A percentile compares a stretch with the other conserved stretches of the same genome.
phyloP scores from a whole-genome alignment of 805 yeast species.

The Ogataea methanolica region DNA sequence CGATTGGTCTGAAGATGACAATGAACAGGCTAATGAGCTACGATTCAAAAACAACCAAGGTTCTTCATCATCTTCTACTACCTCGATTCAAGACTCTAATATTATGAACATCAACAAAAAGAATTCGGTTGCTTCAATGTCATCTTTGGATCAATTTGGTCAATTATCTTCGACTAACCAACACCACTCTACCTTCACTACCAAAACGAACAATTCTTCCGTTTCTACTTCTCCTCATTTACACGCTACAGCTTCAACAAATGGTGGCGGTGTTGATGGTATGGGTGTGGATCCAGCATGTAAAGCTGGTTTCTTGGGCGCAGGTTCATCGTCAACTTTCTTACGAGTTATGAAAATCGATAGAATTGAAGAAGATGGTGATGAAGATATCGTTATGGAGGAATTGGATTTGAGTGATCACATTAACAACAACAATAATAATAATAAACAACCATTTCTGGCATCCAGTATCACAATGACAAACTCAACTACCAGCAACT shows the following conservation, averaged over 20 bases:
- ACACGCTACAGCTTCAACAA: slow-evolving; percentile 13
- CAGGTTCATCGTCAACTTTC: slow-evolving; percentile 55
- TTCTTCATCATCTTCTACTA: slow-evolving; percentile 9
- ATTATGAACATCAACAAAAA: slow-evolving; percentile 13
- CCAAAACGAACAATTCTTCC: slow-evolving; percentile 19
- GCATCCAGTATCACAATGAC: too few species aligned
- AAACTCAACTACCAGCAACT: too few species aligned
- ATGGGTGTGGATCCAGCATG: slow-evolving; percentile 56
- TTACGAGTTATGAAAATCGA: slow-evolving; percentile 34
- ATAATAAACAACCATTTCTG: background rate
- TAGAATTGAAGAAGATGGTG: slow-evolving; percentile 23
- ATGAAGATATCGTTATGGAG: slow-evolving; percentile 13
- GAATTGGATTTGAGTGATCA: slow-evolving; percentile 10
- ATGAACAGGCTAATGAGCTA: slow-evolving; percentile 28
- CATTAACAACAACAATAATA: background rate
- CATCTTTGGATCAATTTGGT: background rate
- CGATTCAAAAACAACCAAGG: background rate
- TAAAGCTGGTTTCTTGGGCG: slow-evolving; percentile 58
- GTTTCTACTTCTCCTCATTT: slow-evolving; percentile 20
- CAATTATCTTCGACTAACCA: background rate
- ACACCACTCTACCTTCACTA: slow-evolving; percentile 5
- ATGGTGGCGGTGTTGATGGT: slow-evolving; percentile 39
- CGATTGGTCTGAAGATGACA: slow-evolving; percentile 57
- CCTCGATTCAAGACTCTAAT: slow-evolving; percentile 11
- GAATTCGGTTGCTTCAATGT: background rate